phyloP scores from a whole-genome alignment of 148 eudicot genomes.

The Silene conica region DNA sequence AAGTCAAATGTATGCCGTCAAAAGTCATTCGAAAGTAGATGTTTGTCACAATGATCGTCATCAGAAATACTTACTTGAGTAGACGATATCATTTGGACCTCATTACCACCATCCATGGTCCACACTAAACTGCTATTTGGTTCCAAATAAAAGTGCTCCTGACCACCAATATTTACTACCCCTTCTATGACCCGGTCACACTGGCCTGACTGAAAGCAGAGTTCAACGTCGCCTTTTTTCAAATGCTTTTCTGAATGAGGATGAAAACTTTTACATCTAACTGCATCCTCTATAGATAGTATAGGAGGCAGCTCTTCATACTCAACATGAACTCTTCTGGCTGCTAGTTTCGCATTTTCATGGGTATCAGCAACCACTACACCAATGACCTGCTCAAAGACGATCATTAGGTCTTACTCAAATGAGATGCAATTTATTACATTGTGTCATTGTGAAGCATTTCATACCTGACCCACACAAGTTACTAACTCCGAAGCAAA shows the following conservation, averaged over 20 bases:
- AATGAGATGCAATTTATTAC: neutral
- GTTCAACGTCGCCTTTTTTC: constrained; percentile 71
- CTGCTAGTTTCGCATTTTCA: constrained; percentile 88
- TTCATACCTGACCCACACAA: constrained; percentile 89
- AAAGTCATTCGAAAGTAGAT: constrained; percentile 4
- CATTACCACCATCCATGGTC: constrained; percentile 91
- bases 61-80: constrained; percentile 65
- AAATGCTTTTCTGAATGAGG: constrained; percentile 65
- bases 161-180: constrained; percentile 86
- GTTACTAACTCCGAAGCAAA: constrained; percentile 91
- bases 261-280: constrained; percentile 58
- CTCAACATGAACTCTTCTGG: constrained; percentile 66
- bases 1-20: neutral
- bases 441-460: neutral
- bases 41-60: neutral
- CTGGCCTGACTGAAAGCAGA: constrained; percentile 68
- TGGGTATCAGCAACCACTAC: constrained; percentile 95
- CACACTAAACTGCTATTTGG: constrained; percentile 74
- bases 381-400: constrained; percentile 63
- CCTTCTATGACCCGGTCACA: constrained; percentile 95
- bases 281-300: constrained; percentile 79
- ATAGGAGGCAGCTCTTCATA: constrained; percentile 88
- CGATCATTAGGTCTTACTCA: neutral
- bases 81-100: constrained; percentile 97
- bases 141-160: constrained; percentile 96